phyloP scores from a whole-genome alignment of 805 yeast species.

The Candida takata region DNA sequence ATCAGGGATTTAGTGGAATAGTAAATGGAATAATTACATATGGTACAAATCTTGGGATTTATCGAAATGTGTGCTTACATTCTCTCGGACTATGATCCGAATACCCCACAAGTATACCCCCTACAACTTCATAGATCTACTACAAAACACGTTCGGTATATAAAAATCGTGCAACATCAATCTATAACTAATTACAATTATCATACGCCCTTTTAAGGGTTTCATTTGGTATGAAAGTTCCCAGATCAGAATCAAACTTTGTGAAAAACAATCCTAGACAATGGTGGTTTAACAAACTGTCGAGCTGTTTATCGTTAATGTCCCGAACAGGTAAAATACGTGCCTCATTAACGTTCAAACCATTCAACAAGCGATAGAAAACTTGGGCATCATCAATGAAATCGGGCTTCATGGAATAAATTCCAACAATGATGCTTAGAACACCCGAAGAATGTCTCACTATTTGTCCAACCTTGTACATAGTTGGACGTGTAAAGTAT shows the following conservation, averaged over 20 bases:
- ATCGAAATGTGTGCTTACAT: no score
- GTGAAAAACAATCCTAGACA: conserved; percentile 9
- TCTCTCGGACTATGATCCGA: no score
- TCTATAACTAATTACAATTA: no score
- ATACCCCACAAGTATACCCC: no score
- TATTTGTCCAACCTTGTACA: conserved; percentile 7
- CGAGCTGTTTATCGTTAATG: background rate
- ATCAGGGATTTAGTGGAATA: no score
- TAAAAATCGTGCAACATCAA: no score
- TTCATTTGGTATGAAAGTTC: conserved; percentile 3
- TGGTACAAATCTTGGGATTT: no score
- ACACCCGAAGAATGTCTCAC: conserved; percentile 8
- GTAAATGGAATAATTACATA: no score
- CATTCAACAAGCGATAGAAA: conserved; percentile 8
- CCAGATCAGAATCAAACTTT: conserved; percentile 2
- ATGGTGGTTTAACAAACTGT: conserved; percentile 5
- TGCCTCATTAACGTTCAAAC: conserved; percentile 6
- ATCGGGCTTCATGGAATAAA: background rate
- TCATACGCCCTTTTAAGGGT: background rate
- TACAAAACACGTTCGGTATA: no score
- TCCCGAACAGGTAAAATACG: conserved; percentile 1
- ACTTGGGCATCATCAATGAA: background rate
- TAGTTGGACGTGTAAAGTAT: background rate
- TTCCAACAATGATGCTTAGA: conserved; percentile 4
- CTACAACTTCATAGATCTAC: no score